Base-by-base conservation (phyloP, 139 green algal species). In the Pedinophyceae sp. region DNA sequence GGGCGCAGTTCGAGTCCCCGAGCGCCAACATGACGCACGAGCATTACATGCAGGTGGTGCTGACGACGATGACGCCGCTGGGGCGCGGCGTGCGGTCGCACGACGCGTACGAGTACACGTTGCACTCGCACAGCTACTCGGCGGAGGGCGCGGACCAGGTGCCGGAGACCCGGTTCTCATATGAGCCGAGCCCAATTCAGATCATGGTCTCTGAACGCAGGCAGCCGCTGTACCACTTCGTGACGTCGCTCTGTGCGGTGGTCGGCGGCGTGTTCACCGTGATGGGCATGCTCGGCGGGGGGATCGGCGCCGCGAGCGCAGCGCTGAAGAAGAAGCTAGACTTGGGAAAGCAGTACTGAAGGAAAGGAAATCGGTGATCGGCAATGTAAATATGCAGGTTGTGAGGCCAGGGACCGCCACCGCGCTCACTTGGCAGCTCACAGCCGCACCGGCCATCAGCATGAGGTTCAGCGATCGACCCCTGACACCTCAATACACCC, bases 11-110 rank as follows among this genome's bases (percentile, higher is more conserved):
- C 40, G 18, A 19, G 18, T 48, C 40, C 18, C 18, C 18, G 19
- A 48, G 19, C 18, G 18, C 40, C 19, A 18, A 48, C 40, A 48
- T 19, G 19, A 48, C 40, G 40, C 40, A 48, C 18, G 40, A 48
- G 19, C 40, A 48, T 19, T 48, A 48, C 40, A 48, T 48, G 40
- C 40, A 48, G 19, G 40, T 48, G 40, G 40, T 48, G 40, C 18
- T 20, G 40, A 48, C 40, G 18, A 20, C 40, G 18, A 48, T 48
- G 18, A 48, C 18, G 40, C 18, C 18, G 40, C 40, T 48, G 18
- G 18, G 18, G 40, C 18, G 40, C 18, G 19, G 19, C 18, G 19
- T 19, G 19, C 18, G 19, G 40, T 18, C 19, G 40, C 18, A 20
- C 19, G 40, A 48, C 18, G 19, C 40, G 40, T 48, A 48, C 19